Base-by-base conservation (phyloP, 129 eudicot genomes). In the Escallonia rubra region DNA sequence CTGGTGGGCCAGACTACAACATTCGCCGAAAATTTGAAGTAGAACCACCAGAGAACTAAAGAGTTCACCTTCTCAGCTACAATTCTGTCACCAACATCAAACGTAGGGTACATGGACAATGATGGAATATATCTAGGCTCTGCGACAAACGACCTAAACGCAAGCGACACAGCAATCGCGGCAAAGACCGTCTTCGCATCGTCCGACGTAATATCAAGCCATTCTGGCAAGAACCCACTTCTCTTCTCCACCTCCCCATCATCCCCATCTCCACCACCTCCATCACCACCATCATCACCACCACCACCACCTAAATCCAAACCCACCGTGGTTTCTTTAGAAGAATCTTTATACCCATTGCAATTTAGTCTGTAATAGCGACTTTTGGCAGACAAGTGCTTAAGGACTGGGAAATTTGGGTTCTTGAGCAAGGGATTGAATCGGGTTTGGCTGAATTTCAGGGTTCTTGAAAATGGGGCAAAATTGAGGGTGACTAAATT, bases 111-210 rank as follows among this genome's bases (percentile, higher is more conserved):
- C 99, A 94, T 94, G 51, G 99, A 94, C 63, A 94, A 83, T 0
- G 99, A 94, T 59, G 99, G 99, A 64, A 94, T 94, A 61, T 61
- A 94, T 78, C 99, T 77, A 3, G 99, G 99, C 86, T 93, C 99
- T 5, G 99, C 99, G n/a, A 93, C 72, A 76, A 93, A 93, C 40
- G 83, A 50, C 78, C 99, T 71, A 76, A 93, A 93, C 42, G 99
- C 99, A 71, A 93, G 79, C 8, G 99, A 93, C 57, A 93, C 65
- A 5, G 81, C 96, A 64, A 93, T 61, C 9, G 96, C 99, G 2
- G 87, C 95, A 44, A 93, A 55, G 23, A 93, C 95, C 3, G 99
- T 93, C 69, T 80, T 84, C n/a, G 86, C 96, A 80, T 93, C 99
- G 65, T 89, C 95, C 0, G 91, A 86, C n/a, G 57, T 79, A 44